A percentile compares a stretch with the other conserved stretches of the same genome.
Conservation (phyloP, 2,329 filamentous ascomycete species). For the Periconia digitata region DNA sequence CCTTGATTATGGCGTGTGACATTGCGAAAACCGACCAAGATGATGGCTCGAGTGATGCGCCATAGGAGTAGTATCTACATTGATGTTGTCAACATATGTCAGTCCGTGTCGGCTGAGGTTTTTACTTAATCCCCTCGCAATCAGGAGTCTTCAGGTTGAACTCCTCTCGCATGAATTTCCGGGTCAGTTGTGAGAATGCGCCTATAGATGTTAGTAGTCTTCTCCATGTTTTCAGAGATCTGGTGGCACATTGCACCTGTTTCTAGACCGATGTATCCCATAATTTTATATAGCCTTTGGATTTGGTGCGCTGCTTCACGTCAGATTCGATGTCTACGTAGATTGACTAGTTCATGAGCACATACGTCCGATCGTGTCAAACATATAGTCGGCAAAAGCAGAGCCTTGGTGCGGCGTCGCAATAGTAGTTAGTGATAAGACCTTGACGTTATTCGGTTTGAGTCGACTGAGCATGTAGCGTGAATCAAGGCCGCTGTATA, state of each 20-base stretch:
- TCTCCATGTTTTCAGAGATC: no score
- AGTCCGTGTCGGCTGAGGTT: no score
- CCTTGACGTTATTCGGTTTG: conserved; percentile 67
- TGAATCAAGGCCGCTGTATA: conserved; percentile 62
- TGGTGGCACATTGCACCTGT: no score
- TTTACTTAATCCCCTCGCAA: conserved; percentile 48
- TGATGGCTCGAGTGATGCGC: conserved; percentile 58
- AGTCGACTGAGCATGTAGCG: conserved; percentile 65
- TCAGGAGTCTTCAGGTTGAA: conserved; percentile 64
- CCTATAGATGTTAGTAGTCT: no score
- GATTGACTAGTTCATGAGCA: conserved; percentile 26
- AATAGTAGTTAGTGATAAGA: conserved; percentile 68
- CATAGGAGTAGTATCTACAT: conserved; percentile 61
- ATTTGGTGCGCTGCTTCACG: conserved; percentile 46
- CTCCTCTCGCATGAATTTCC: conserved; percentile 57
- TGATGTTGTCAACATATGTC: conserved; percentile 13
- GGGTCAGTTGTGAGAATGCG: conserved; percentile 64
- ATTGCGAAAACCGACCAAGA: conserved; percentile 60
- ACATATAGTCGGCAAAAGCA: conserved; percentile 63
- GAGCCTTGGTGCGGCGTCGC: conserved; percentile 64
- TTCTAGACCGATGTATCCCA: conserved; percentile 58
- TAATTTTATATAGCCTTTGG: conserved; percentile 57
- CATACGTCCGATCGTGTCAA: conserved; percentile 59
- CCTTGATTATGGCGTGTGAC: conserved; percentile 57
- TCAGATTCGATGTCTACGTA: background rate